Evolutionary conservation across 2,329 filamentous ascomycete species (phyloP).

Genomic region (Fusarium anguioides): DNA sequence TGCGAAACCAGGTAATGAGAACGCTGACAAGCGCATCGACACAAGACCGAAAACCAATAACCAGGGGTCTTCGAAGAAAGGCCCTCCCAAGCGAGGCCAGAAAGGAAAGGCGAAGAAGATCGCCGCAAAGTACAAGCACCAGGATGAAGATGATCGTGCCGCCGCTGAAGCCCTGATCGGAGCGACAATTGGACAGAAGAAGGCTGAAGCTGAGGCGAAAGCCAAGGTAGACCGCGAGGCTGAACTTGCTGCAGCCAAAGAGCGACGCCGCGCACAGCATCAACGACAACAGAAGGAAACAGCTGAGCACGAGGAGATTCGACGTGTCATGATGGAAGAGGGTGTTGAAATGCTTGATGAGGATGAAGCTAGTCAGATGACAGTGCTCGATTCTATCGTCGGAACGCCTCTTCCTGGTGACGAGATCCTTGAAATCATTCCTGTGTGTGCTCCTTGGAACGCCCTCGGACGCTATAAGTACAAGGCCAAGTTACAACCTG

Average conservation of each 20-base stretch:
- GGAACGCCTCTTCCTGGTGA: conserved; percentile 84
- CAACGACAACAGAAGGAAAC: conserved; percentile 79
- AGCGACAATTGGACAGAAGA: conserved; percentile 73
- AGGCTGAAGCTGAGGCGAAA: conserved; percentile 74
- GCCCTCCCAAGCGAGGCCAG: conserved; percentile 74
- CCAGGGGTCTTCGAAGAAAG: conserved; percentile 54
- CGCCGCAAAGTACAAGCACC: conserved; percentile 88
- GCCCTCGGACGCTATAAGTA: conserved; percentile 82
- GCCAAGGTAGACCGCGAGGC: conserved; percentile 74
- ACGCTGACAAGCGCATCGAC: conserved; percentile 21
- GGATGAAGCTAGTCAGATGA: conserved; percentile 65
- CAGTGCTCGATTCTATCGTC: conserved; percentile 75
- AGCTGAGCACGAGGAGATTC: conserved; percentile 79
- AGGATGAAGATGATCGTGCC: conserved; percentile 92
- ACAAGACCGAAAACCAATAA: conserved; percentile 17
- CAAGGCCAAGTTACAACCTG: conserved; percentile 94
- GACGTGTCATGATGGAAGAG: conserved; percentile 69
- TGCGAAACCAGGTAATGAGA: conserved; percentile 22
- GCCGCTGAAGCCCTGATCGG: conserved; percentile 90
- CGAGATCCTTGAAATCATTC: conserved; percentile 77
- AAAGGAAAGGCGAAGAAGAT: conserved; percentile 87
- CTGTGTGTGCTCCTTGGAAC: conserved; percentile 73
- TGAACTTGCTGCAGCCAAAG: conserved; percentile 76
- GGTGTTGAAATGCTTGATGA: conserved; percentile 70
- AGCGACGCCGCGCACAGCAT: conserved; percentile 83